Evolutionary conservation across 169 alveolate genomes (phyloP).

Genomic region (Miamiensis avidus): DNA sequence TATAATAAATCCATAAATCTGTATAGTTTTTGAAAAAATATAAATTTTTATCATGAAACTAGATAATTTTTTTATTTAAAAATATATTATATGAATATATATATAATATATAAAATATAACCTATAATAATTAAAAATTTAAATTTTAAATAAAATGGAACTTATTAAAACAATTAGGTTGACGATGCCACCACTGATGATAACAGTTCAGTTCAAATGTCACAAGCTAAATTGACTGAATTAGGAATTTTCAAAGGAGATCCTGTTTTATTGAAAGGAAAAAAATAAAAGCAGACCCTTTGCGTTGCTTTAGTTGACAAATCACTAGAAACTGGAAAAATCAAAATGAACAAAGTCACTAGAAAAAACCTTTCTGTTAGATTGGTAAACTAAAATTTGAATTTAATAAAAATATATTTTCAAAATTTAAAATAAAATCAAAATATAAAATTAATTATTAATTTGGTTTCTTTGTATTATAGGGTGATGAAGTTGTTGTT

Average conservation of each 20-base stretch:
- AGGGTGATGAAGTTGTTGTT: conserved; percentile 92
- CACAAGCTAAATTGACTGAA: conserved; percentile 95
- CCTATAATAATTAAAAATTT: background rate
- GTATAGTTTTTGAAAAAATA: too few relatives aligned
- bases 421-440: background rate
- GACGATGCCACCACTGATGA: conserved; percentile 99
- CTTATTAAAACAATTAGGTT: conserved; percentile 10
- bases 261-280: conserved; percentile 98
- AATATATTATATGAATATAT: background rate
- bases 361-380: conserved; percentile 98
- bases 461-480: too few relatives aligned
- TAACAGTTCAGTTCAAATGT: conserved; percentile 96
- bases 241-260: conserved; percentile 98
- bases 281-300: conserved; percentile 98
- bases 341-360: conserved; percentile 96
- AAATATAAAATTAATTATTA: background rate
- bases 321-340: conserved; percentile 96
- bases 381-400: conserved; percentile 87
- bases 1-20: background rate
- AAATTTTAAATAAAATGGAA: background rate
- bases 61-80: background rate
- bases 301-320: conserved; percentile 98
- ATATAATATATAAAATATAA: background rate
- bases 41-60: background rate
- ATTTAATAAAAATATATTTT: too few relatives aligned